Evolutionary conservation across 1,139 yeast species (phyloP).

Genomic region (Zygoascus sp.): DNA sequence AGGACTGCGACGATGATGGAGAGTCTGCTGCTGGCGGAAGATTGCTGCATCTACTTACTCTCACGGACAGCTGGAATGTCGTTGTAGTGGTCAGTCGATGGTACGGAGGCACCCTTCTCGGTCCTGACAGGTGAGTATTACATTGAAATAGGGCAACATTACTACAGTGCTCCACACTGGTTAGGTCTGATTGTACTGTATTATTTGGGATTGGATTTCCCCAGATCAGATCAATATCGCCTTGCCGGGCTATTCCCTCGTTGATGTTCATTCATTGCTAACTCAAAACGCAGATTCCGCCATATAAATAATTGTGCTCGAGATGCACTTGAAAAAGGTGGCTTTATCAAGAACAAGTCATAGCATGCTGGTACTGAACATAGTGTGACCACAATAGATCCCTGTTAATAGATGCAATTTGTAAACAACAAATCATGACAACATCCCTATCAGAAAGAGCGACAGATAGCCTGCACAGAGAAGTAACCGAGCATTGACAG

Average conservation of each 20-base stretch:
- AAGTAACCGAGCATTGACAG: too few species aligned
- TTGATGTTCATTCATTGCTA: neutral
- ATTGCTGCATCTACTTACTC: slow-evolving; percentile 54
- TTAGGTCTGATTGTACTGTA: neutral
- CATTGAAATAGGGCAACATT: too few species aligned
- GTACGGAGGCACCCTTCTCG: slow-evolving; percentile 90
- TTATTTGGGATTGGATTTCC: neutral
- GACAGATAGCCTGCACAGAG: too few species aligned
- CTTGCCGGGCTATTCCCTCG: neutral
- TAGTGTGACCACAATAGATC: neutral
- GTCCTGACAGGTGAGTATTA: slow-evolving; percentile 57
- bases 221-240: neutral
- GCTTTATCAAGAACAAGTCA: slow-evolving; percentile 37
- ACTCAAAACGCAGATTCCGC: slow-evolving; percentile 52
- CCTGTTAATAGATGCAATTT: neutral
- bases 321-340: slow-evolving; percentile 70
- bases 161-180: too few species aligned
- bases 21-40: slow-evolving; percentile 96
- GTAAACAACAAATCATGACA: neutral
- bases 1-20: slow-evolving; percentile 96
- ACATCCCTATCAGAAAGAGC: too few species aligned
- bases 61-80: slow-evolving; percentile 72
- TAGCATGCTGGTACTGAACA: too few species aligned
- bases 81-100: slow-evolving; percentile 86
- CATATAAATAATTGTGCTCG: slow-evolving; percentile 89